Evolutionary conservation across 148 eudicot species (phyloP), one percentile per base, ranked within the genome.

Genomic region (Rhododendron vialii): DNA sequence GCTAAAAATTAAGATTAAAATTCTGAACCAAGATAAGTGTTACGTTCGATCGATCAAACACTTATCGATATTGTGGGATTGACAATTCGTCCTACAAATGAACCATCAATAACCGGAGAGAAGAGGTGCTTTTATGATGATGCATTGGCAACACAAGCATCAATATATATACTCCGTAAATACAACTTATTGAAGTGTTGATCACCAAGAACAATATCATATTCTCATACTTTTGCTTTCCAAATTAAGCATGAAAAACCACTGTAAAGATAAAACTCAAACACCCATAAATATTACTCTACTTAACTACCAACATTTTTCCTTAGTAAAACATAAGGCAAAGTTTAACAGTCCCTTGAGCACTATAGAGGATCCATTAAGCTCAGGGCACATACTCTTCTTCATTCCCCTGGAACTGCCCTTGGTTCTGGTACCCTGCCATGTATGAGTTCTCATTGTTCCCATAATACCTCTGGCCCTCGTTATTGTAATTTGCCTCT

Each of bases 381-480:
- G 78, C 85, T 90, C 88, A 92, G 67, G 93, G 93, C 84, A 71
- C 38, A 30, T 73, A 84, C 61, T 85, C 88, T 28, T 84, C 89
- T 28, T 88, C 88, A 89, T 65, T 81, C 35, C 82, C 88, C 78
- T 88, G 88, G 82, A 87, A 90, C 88, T 92, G 85, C 36, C 88
- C 91, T 41, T 88, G 90, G 88, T 87, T 90, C 79, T 90, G 88
- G 85, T 90, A 92, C 83, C 89, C 90, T 38, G 84, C 87, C 89
- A 86, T 87, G 85, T 82, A 85, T 4, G 88, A 86, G 45, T 92
- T 88, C 65, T 63, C 86, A 47, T 82, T 61, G 41, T 89, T 83
- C 11, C 89, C 91, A 77, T 90, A 89, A 53, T 83, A 77, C n/a
- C 90, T 91, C 67, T 87, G 53, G 84, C 91, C 91, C 67, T 87